phyloP scores from a whole-genome alignment of 75 land plant genomes.

The Pinus tabuliformis region DNA sequence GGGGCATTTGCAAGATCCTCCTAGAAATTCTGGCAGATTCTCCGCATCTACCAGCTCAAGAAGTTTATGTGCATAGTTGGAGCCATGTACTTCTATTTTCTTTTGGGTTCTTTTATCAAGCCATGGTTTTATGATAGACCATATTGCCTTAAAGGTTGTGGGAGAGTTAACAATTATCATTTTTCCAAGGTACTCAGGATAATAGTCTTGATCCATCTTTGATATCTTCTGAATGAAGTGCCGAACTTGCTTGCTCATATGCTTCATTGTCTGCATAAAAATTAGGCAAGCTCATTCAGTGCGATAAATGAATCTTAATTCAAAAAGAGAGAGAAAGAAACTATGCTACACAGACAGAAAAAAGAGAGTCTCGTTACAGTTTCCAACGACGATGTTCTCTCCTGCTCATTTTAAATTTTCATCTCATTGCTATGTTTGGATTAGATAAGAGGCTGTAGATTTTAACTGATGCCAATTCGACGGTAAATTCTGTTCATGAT shows the following conservation, averaged over 20 bases:
- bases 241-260: conserved; percentile 45
- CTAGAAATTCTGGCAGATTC: conserved; percentile 44
- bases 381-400: no score
- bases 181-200: conserved; percentile 41
- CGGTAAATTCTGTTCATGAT: no score
- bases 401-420: no score
- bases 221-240: conserved; percentile 40
- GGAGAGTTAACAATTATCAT: conserved; percentile 47
- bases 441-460: no score
- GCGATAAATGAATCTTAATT: no score
- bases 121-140: conserved; percentile 51
- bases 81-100: conserved; percentile 43
- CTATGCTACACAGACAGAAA: no score
- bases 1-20: conserved; percentile 41
- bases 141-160: conserved; percentile 40
- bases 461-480: no score
- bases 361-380: no score
- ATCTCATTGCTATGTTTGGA: no score
- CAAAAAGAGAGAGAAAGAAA: no score
- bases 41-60: conserved; percentile 35
- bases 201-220: conserved; percentile 42
- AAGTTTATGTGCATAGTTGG: conserved; percentile 27
- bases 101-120: conserved; percentile 45
- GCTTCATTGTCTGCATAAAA: conserved; percentile 41
- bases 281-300: no score